These are phyloP conservation scores for Albatrellus ellisii DNA, from an alignment of 768 basidiomycete genomes.

Conservation along the genomic window DNA sequence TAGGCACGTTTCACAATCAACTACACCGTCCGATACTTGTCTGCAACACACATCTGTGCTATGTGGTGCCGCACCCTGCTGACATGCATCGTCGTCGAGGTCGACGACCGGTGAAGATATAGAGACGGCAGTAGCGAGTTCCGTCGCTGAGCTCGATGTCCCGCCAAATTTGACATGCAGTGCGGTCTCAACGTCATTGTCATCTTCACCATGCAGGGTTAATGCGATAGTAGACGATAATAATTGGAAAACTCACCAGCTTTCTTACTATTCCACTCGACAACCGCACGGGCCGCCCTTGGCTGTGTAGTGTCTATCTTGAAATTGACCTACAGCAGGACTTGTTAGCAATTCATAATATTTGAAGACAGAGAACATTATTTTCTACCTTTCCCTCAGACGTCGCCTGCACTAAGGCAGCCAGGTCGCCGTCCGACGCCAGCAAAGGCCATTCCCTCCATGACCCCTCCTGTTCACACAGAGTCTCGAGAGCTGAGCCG, in stretches of 20 bases:
- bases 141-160: background rate
- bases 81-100: conserved; percentile 5
- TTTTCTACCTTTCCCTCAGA: conserved; percentile 58
- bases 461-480: conserved; percentile 31
- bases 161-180: conserved; percentile 32
- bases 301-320: conserved; percentile 52
- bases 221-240: background rate
- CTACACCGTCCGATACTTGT: conserved; percentile 14
- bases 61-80: conserved; percentile 32
- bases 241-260: conserved; percentile 50
- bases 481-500: conserved; percentile 48
- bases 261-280: conserved; percentile 87
- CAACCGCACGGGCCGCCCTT: conserved; percentile 35
- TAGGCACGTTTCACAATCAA: conserved; percentile 23
- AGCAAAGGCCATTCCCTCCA: conserved; percentile 74
- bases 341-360: background rate
- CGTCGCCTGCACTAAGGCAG: conserved; percentile 65
- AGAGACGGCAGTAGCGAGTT: background rate
- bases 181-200: conserved; percentile 70
- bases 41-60: conserved; percentile 36
- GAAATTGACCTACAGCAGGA: conserved; percentile 47
- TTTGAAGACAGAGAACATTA: background rate
- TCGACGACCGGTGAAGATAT: background rate
- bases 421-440: conserved; percentile 71
- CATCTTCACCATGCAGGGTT: conserved; percentile 33